These are phyloP conservation scores for Entonaema liquescens DNA, from an alignment of 495 filamentous ascomycete species.

Conservation along the genomic window DNA sequence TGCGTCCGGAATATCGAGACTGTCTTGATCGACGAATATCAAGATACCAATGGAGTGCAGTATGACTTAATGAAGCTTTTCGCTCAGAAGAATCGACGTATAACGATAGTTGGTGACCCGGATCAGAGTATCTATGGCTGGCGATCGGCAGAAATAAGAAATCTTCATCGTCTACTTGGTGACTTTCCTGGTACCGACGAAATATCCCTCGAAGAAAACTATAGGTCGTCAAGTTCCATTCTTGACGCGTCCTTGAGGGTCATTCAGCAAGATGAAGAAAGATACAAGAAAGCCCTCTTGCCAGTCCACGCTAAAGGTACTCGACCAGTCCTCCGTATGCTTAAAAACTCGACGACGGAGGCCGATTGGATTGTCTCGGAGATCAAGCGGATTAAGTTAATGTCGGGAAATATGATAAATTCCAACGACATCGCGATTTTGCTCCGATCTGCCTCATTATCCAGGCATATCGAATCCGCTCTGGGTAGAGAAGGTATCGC, in stretches of 20 bases:
- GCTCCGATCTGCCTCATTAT: slow-evolving; percentile 83
- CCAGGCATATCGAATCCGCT: slow-evolving; percentile 82
- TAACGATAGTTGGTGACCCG: slow-evolving; percentile 96
- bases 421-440: slow-evolving; percentile 87
- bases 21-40: slow-evolving; percentile 96
- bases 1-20: slow-evolving; percentile 92
- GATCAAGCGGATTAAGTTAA: slow-evolving; percentile 72
- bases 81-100: slow-evolving; percentile 71
- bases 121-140: slow-evolving; percentile 99
- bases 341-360: slow-evolving; percentile 77
- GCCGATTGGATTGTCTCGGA: slow-evolving; percentile 91
- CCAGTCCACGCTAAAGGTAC: slow-evolving; percentile 85
- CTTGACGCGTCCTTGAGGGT: slow-evolving; percentile 81
- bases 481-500: slow-evolving; percentile 87
- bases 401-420: slow-evolving; percentile 76
- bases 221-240: slow-evolving; percentile 92
- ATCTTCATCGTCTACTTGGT: slow-evolving; percentile 78
- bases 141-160: slow-evolving; percentile 94
- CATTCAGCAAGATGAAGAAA: slow-evolving; percentile 87
- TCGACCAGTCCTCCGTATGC: slow-evolving; percentile 81
- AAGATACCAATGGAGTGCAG: slow-evolving; percentile 95
- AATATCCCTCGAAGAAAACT: slow-evolving; percentile 93
- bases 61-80: slow-evolving; percentile 95
- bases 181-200: slow-evolving; percentile 81
- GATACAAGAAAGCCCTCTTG: slow-evolving; percentile 79